Evolutionary conservation across 192 early-diverging fungal species (phyloP).

Genomic region (Mortierella alpina): DNA sequence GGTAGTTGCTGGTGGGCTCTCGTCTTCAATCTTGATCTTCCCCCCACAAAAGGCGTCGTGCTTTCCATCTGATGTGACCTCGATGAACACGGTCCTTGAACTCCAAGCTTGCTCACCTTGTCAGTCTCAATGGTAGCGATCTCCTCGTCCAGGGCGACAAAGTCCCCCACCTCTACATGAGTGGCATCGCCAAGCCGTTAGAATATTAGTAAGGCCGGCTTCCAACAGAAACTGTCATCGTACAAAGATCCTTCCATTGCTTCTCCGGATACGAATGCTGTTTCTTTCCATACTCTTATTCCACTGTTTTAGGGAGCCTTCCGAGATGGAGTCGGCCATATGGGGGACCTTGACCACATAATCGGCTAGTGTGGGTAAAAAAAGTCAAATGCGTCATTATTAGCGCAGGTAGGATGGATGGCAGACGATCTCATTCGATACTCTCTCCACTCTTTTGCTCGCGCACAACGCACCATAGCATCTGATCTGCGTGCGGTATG

Average conservation of each 20-base stretch:
- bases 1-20: background rate
- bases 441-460: background rate
- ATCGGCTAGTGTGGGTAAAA: slow-evolving; percentile 63
- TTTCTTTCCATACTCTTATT: slow-evolving; percentile 81
- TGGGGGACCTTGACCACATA: slow-evolving; percentile 94
- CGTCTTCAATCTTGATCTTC: background rate
- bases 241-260: no score
- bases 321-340: slow-evolving; percentile 98
- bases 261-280: no score
- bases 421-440: background rate
- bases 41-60: background rate
- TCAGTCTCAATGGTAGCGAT: slow-evolving; percentile 99
- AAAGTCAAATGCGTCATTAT: background rate
- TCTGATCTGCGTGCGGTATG: slow-evolving; percentile 52
- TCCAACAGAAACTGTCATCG: background rate
- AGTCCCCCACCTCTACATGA: slow-evolving; percentile 90
- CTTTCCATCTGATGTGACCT: background rate
- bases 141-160: slow-evolving; percentile 93
- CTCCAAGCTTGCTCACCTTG: slow-evolving; percentile 70
- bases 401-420: background rate
- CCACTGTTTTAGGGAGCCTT: slow-evolving; percentile 97
- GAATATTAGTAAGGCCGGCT: background rate
- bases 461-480: slow-evolving; percentile 33
- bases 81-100: no score
- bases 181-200: background rate